Evolutionary conservation across 179 eudicot species (phyloP).

Genomic region (Camellia oleifera): DNA sequence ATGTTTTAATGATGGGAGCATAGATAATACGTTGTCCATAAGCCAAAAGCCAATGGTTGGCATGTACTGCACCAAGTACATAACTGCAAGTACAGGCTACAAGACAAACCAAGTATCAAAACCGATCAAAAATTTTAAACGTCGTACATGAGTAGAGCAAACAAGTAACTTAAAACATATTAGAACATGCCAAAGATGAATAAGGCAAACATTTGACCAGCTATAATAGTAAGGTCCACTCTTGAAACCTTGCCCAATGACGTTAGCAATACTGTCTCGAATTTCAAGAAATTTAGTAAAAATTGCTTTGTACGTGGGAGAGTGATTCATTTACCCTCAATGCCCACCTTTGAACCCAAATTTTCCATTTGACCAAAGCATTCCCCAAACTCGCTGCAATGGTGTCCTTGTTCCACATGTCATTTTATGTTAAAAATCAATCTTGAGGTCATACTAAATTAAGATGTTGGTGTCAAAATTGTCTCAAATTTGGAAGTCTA

Average conservation of each 20-base stretch:
- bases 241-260: no score
- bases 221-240: no score
- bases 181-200: background rate
- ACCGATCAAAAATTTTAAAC: background rate
- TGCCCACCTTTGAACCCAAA: no score
- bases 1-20: background rate
- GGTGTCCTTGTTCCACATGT: no score
- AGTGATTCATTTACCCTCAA: no score
- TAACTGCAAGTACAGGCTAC: slow-evolving; percentile 95
- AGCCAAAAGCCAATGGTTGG: slow-evolving; percentile 88
- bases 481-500: no score
- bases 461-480: background rate
- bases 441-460: background rate
- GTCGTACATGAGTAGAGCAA: background rate
- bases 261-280: no score
- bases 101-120: slow-evolving; percentile 20
- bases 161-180: background rate
- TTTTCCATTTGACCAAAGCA: no score
- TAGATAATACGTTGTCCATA: slow-evolving; percentile 80
- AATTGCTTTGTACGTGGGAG: no score
- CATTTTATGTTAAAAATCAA: background rate
- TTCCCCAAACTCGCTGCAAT: no score
- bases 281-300: no score
- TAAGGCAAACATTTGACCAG: background rate
- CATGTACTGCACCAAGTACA: slow-evolving; percentile 94